Percentiles rank a stretch among this genome's conserved stretches.
These are phyloP conservation scores for Chrysochromulina parva DNA, from an alignment of 78 protist species.

Conservation along the genomic window DNA sequence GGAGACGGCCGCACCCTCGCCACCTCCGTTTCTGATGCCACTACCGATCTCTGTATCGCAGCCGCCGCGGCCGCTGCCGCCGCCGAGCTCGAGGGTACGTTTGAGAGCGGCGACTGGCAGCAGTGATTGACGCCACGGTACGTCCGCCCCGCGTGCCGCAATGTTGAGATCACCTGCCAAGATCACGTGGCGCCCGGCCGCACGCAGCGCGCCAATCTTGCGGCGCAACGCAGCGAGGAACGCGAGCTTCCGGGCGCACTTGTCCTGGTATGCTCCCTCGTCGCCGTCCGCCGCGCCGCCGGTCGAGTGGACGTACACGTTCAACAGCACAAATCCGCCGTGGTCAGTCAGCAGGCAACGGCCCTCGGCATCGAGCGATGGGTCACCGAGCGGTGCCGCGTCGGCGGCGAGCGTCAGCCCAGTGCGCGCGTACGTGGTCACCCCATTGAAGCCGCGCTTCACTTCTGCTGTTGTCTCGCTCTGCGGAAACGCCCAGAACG, in stretches of 20 bases:
- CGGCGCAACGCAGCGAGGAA: not conserved
- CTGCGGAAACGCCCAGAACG: not conserved
- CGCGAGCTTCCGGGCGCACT: not conserved
- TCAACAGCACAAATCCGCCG: not conserved
- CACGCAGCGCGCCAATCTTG: not conserved
- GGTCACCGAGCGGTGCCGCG: not conserved
- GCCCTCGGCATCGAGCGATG: not conserved
- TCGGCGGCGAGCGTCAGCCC: constrained; percentile 12
- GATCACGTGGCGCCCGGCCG: not conserved
- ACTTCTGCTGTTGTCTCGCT: not conserved
- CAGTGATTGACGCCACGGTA: not conserved
- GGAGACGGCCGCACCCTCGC: too few relatives aligned
- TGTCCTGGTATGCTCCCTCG: too few relatives aligned
- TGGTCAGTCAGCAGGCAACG: not conserved
- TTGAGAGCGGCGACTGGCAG: not conserved
- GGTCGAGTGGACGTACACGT: not conserved
- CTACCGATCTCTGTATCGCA: not conserved
- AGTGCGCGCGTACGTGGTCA: constrained; percentile 10
- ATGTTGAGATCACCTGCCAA: not conserved
- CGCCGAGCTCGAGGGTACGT: not conserved
- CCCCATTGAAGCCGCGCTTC: constrained; percentile 34
- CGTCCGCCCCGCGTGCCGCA: not conserved
- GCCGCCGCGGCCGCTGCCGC: not conserved
- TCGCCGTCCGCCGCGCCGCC: not conserved
- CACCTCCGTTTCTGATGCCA: too few relatives aligned